phyloP scores from a whole-genome alignment of 495 filamentous ascomycete species.

The Podospora tetraspora region DNA sequence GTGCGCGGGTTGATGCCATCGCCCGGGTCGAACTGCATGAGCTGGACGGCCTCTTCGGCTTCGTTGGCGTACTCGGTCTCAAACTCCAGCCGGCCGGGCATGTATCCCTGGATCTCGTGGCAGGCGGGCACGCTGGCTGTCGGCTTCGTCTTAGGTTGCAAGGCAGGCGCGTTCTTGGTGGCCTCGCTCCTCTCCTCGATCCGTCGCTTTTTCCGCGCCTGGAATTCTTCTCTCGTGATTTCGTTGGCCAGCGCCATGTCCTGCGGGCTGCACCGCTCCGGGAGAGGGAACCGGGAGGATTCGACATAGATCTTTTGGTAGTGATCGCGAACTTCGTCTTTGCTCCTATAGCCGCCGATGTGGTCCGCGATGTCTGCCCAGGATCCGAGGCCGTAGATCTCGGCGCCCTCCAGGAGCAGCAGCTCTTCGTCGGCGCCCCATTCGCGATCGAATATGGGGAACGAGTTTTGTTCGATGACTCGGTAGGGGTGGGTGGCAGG shows the following conservation, averaged over 20 bases:
- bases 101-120: constrained; percentile 97
- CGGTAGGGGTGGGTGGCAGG: constrained; percentile 78
- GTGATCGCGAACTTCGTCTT: constrained; percentile 91
- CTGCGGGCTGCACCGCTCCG: constrained; percentile 72
- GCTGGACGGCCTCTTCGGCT: constrained; percentile 94
- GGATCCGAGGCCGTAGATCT: constrained; percentile 92
- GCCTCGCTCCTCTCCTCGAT: constrained; percentile 91
- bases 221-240: constrained; percentile 87
- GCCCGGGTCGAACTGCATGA: constrained; percentile 96
- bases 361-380: constrained; percentile 99
- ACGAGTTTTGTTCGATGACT: constrained; percentile 96
- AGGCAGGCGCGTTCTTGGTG: constrained; percentile 73
- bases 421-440: constrained; percentile 98
- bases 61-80: constrained; percentile 98
- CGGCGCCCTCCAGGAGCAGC: constrained; percentile 87
- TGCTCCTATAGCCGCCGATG: constrained; percentile 88
- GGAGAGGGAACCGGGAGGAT: constrained; percentile 76
- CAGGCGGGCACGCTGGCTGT: constrained; percentile 90
- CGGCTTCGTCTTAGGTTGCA: constrained; percentile 89
- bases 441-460: constrained; percentile 89
- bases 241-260: constrained; percentile 70
- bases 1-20: constrained; percentile 81
- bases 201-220: constrained; percentile 84
- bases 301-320: constrained; percentile 86
- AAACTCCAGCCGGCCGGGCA: constrained; percentile 96